Base-by-base conservation (phyloP, 2,329 filamentous ascomycete genomes). In the Corynespora cassiicola region DNA sequence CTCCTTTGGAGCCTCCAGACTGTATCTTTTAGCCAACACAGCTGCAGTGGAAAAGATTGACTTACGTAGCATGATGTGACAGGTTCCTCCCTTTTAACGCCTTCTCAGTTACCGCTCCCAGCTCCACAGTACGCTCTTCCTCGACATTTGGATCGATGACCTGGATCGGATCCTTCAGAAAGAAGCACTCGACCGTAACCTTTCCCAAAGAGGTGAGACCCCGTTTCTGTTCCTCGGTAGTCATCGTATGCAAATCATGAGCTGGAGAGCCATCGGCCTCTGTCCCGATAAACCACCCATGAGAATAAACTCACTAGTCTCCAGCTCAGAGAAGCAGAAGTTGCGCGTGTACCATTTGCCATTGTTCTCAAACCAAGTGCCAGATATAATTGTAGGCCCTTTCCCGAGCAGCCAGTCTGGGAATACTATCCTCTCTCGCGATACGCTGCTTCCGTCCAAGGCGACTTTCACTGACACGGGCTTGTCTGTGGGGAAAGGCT, bases 371-470 rank as follows among this genome's bases (percentile, higher is more conserved):
- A 38, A 39, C 25, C 48, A 36, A 2, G 42, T 12, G 1, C 44
- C 44, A 11, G 15, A 22, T 19, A 41, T 46, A 9, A 28, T 14
- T 14, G 45, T 39, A 3, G 28, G 37, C 5, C 39, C 14, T 3
- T 18, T 8, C 2, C 43, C 15, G 26, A 38, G 45, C 0, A 51
- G 26, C 14, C 46, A 42, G 4, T 16, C 18, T 2, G 36, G 36
- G 6, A 37, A 37, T 18, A 43, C 36, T 15, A 51, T 15, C 1
- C 30, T 36, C 15, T 39, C 28, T 5, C 43, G 35, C n/a, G n/a
- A n/a, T 7, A 52, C 19, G 8, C 43, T 18, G 6, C 46, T 39
- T 4, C 60, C 58, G 17, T 63, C 54, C 4, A 63, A 31, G 5
- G 31, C 38, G 18, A 59, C 18, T 5, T 33, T 9, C n/a, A 51